These are phyloP conservation scores for Butyriboletus loyo DNA, from an alignment of 768 basidiomycete species.

Conservation along the genomic window DNA sequence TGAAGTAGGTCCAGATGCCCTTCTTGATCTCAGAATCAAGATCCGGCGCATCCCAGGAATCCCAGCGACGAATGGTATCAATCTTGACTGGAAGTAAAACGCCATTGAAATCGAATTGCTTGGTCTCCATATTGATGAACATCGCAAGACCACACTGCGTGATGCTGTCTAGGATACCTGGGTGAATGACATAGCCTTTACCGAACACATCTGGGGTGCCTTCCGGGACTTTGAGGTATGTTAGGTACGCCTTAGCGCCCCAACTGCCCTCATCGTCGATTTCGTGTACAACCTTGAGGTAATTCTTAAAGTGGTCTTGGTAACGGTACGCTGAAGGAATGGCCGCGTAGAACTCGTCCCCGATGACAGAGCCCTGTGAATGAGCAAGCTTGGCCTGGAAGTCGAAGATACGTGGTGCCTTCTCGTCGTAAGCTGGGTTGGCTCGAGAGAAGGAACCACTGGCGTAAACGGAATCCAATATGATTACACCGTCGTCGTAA, in stretches of 20 bases:
- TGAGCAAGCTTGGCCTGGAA: conserved; percentile 20
- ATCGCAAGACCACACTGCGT: conserved; percentile 32
- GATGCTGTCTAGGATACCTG: conserved; percentile 33
- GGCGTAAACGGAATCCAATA: conserved; percentile 31
- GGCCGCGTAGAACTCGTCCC: conserved; percentile 16
- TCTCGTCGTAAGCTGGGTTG: conserved; percentile 27
- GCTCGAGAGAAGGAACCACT: conserved; percentile 26
- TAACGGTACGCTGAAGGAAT: conserved; percentile 22
- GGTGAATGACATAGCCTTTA: conserved; percentile 31
- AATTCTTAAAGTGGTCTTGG: conserved; percentile 26
- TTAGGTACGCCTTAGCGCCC: conserved; percentile 26
- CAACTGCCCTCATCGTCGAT: conserved; percentile 27
- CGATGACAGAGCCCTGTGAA: conserved; percentile 15
- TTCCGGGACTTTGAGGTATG: conserved; percentile 21
- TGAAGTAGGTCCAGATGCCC: conserved; percentile 32
- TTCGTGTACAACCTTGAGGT: conserved; percentile 28
- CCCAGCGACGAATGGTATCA: conserved; percentile 30
- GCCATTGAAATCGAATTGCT: conserved; percentile 31
- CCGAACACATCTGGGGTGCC: conserved; percentile 29
- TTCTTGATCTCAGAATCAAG: conserved; percentile 28
- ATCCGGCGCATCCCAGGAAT: conserved; percentile 21
- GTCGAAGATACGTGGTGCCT: conserved; percentile 22
- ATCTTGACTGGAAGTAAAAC: conserved; percentile 32
- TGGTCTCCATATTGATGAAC: conserved; percentile 29
- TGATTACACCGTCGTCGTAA: conserved; percentile 21